Evolutionary conservation across 2,329 filamentous ascomycete genomes (phyloP), one percentile per base, ranked within the genome.

Genomic region (Helotiales sp.): DNA sequence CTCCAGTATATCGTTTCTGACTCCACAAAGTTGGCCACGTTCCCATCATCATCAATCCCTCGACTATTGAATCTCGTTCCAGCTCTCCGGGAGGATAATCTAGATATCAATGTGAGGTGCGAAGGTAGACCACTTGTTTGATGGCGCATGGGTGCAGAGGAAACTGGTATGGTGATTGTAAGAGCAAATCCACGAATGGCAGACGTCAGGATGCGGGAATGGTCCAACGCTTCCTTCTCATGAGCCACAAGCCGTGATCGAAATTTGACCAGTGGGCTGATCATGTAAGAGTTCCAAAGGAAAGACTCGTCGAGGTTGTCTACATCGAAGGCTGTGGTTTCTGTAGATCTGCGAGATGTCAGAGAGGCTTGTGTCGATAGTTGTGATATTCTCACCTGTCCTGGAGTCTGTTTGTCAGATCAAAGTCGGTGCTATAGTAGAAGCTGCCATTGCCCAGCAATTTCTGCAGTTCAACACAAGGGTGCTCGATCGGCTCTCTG

Each of bases 201-300:
- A 65, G 91, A 96, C 0, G 93, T 99, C 58, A 99, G 76, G 54
- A 98, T 92, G 38, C 89, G 84, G 19, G 92, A 96, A 2, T 82
- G 80, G 76, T 99, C 95, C n/a, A 99, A 81, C 4, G 86, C 86
- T 59, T 85, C 81, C 64, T 88, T 88, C 66, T 97, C 91, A 54
- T 84, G 81, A 5, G 84, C 82, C 60, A 91, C 83, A 47, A 99
- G 80, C 17, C 90, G 84, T 29, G 89, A 92, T 42, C 95, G 87
- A 72, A 99, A 98, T 71, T 92, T 84, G 29, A 97, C 87, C 54
- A 99, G 80, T 5, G 95, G 93, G 63, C 89, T 88, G 67, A 99
- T 96, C 92, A 99, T 97, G 75, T 96, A 97, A 3, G 91, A 96
- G 71, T 99, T 99, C 95, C 95, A 99, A 17, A 99, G 76, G 71